phyloP scores from a whole-genome alignment of 129 eudicot genomes.

The Helianthus tuberosus region DNA sequence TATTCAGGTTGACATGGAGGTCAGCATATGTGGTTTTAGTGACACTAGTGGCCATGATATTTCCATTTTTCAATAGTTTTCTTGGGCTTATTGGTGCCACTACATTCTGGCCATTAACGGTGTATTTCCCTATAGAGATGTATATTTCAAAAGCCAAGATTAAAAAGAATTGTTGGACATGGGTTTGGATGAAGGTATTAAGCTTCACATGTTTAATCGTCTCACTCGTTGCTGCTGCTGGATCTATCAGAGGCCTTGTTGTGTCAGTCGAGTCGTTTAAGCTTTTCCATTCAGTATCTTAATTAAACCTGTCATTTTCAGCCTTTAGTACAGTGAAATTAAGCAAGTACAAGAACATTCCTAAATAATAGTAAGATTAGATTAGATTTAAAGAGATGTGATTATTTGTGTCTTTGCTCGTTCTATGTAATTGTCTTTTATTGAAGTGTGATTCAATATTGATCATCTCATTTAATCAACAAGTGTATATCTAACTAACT shows the following conservation, averaged over 20 bases:
- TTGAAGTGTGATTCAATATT: no score
- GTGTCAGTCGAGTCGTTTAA: conserved; percentile 24
- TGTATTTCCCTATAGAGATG: conserved; percentile 77
- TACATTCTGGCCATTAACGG: conserved; percentile 68
- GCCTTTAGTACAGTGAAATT: no score
- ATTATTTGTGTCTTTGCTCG: no score
- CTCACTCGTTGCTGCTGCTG: conserved; percentile 36
- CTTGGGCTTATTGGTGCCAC: conserved; percentile 67
- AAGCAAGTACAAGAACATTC: no score
- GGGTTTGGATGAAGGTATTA: conserved; percentile 36
- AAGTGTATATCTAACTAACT: no score
- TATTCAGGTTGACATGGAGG: conserved; percentile 64
- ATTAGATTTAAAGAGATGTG: no score
- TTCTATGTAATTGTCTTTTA: no score
- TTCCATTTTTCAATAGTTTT: conserved; percentile 69
- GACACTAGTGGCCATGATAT: conserved; percentile 51
- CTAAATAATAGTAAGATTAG: no score
- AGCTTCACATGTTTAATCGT: conserved; percentile 36
- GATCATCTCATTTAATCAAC: no score
- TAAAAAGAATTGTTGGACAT: conserved; percentile 27
- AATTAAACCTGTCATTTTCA: background rate
- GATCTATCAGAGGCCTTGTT: conserved; percentile 37
- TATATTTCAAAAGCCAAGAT: conserved; percentile 47
- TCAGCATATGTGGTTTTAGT: conserved; percentile 48
- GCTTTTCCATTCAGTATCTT: conserved; percentile 46